A percentile compares a stretch with the other conserved stretches of the same genome.
phyloP scores from a whole-genome alignment of 805 yeast genomes.

The Metschnikowia kofuensis region DNA sequence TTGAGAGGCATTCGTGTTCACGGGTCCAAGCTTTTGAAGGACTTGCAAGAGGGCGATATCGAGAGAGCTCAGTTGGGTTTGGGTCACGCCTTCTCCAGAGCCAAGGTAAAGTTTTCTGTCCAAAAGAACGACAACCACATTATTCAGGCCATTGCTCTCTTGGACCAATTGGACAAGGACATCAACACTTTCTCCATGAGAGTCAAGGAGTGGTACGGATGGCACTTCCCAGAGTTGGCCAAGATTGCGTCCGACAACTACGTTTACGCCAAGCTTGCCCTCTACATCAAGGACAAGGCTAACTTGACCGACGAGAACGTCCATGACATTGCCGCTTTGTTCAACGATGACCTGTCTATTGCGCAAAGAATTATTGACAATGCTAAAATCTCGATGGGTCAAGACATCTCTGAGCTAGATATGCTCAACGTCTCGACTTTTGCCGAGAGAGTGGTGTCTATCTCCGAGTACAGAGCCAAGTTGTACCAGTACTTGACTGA shows the following conservation, averaged over 20 bases:
- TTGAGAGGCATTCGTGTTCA: conserved; percentile 92
- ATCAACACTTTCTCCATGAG: conserved; percentile 97
- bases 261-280: conserved; percentile 76
- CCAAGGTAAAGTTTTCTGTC: conserved; percentile 97
- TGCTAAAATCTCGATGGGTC: conserved; percentile 98
- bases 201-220: conserved; percentile 97
- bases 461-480: conserved; percentile 85
- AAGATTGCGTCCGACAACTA: conserved; percentile 88
- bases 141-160: conserved; percentile 95
- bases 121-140: conserved; percentile 99
- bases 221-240: conserved; percentile 98
- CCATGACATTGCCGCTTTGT: conserved; percentile 88
- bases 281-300: conserved; percentile 83
- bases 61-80: conserved; percentile 98
- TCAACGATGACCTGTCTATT: conserved; percentile 84
- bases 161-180: conserved; percentile 97
- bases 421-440: conserved; percentile 87
- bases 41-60: conserved; percentile 89
- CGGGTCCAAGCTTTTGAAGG: conserved; percentile 85
- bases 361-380: conserved; percentile 92
- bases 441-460: conserved; percentile 89
- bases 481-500: conserved; percentile 84
- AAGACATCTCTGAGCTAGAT: conserved; percentile 92
- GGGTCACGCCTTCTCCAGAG: conserved; percentile 98
- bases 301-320: conserved; percentile 87